A percentile compares a stretch with the other conserved stretches of the same genome.
Evolutionary conservation across 768 basidiomycete genomes (phyloP).

Genomic region (Agrocybe praecox): DNA sequence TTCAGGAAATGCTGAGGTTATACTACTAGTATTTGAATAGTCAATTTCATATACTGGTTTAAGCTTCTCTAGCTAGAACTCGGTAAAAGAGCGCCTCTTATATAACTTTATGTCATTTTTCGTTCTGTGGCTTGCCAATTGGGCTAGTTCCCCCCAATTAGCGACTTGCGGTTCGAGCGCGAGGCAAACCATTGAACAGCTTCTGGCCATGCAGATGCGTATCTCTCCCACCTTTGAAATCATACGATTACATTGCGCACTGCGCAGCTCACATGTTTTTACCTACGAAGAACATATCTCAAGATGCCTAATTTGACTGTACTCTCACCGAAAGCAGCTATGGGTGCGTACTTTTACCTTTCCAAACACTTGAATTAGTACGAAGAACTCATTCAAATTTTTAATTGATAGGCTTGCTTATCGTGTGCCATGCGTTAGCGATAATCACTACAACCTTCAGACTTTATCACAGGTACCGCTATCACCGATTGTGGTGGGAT

Average conservation of each 20-base stretch:
- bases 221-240: background rate
- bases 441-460: background rate
- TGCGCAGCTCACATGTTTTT: background rate
- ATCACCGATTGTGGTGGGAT: conserved; percentile 5
- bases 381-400: background rate
- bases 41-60: too few relatives aligned
- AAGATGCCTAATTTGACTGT: background rate
- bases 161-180: background rate
- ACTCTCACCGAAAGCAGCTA: background rate
- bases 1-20: too few relatives aligned
- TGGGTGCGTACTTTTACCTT: background rate
- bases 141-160: background rate
- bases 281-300: background rate
- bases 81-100: too few relatives aligned
- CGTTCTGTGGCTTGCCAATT: background rate
- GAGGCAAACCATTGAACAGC: background rate
- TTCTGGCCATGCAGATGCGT: background rate
- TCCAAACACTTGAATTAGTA: background rate
- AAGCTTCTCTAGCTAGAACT: too few relatives aligned
- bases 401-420: background rate
- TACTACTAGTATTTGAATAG: too few relatives aligned
- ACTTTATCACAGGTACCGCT: background rate
- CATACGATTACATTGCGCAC: background rate
- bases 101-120: background rate
- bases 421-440: background rate